Evolutionary conservation across 2,329 filamentous ascomycete genomes (phyloP).

Genomic region (Pseudogymnoascus sp.): DNA sequence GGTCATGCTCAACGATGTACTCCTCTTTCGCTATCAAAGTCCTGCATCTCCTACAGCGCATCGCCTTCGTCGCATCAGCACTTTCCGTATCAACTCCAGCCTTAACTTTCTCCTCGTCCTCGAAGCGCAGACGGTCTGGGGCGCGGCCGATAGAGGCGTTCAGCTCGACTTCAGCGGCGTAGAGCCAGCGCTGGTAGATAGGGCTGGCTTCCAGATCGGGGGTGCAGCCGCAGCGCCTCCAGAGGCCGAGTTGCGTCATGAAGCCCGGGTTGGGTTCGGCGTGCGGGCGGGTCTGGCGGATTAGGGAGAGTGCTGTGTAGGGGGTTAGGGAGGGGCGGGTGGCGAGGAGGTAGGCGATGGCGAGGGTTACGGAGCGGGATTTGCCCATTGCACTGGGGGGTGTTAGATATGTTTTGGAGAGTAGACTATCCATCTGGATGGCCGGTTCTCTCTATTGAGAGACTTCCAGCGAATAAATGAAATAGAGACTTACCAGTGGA

Average conservation of each 20-base stretch:
- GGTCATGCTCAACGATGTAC: constrained; percentile 48
- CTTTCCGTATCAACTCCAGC: constrained; percentile 10
- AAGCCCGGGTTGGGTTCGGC: constrained; percentile 90
- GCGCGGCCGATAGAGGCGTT: constrained; percentile 68
- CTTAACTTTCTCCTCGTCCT: constrained; percentile 52
- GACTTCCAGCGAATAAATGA: background rate
- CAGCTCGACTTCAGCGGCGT: constrained; percentile 54
- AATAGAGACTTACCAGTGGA: constrained; percentile 55
- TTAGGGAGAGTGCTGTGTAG: constrained; percentile 53
- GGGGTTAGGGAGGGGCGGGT: constrained; percentile 42
- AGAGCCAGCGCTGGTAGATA: constrained; percentile 72
- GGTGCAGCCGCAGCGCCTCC: constrained; percentile 79
- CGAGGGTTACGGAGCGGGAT: constrained; percentile 78
- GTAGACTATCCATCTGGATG: too few species aligned
- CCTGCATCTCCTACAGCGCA: constrained; percentile 89
- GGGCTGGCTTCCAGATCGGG: constrained; percentile 58
- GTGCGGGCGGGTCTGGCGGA: constrained; percentile 63
- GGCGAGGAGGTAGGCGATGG: constrained; percentile 78
- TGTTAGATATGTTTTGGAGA: constrained; percentile 10
- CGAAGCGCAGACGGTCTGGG: constrained; percentile 73
- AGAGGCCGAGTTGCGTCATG: constrained; percentile 78
- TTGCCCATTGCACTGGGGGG: constrained; percentile 80
- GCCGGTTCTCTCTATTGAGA: background rate
- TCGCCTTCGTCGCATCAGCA: constrained; percentile 35
- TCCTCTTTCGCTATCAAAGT: background rate